A percentile compares a stretch with the other conserved stretches of the same genome.
phyloP scores from a whole-genome alignment of 352 stramenopile genomes.

The Globisporangium recalcitrans region DNA sequence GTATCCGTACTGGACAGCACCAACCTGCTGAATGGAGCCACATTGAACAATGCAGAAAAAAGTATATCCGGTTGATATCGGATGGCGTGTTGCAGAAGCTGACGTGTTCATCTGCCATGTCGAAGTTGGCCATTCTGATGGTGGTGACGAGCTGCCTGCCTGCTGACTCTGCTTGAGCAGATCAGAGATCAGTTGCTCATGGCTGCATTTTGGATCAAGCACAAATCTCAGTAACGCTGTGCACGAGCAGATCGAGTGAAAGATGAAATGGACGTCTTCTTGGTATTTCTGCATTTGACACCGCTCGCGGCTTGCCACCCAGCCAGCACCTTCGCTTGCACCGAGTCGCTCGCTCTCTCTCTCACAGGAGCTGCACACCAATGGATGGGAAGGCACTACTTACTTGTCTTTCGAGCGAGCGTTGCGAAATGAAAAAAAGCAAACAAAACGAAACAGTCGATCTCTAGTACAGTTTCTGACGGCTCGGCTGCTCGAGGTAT shows the following conservation, averaged over 20 bases:
- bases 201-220: too few relatives aligned
- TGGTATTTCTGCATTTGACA: constrained; percentile 4
- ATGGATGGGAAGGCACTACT: neutral
- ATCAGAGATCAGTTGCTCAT: neutral
- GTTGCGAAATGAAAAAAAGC: neutral
- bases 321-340: neutral
- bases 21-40: neutral
- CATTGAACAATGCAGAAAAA: too few relatives aligned
- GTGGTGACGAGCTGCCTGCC: neutral
- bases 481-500: constrained; percentile 37
- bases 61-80: neutral
- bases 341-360: neutral
- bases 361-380: neutral
- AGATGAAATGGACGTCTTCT: neutral
- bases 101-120: neutral
- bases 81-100: neutral
- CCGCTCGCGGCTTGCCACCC: neutral
- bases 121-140: constrained; percentile 1
- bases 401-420: neutral
- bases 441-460: neutral
- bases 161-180: neutral
- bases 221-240: too few relatives aligned
- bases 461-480: constrained; percentile 8
- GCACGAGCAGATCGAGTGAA: too few relatives aligned
- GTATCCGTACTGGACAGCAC: neutral